These are phyloP conservation scores for Podosphaera leucotricha DNA, from an alignment of 2,329 filamentous ascomycete species.

Conservation along the genomic window DNA sequence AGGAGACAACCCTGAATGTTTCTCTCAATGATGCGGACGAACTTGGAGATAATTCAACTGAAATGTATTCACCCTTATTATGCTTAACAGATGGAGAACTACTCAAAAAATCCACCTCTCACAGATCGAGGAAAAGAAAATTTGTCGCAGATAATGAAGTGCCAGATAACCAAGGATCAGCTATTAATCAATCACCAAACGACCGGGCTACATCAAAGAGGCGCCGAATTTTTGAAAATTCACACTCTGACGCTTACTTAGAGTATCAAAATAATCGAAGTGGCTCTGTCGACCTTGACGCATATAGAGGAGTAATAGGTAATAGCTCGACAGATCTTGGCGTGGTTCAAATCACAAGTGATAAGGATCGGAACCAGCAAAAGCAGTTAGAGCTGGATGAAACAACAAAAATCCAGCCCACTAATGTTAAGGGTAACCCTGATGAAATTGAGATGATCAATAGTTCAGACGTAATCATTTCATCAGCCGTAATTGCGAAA, in stretches of 20 bases:
- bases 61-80: neutral
- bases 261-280: neutral
- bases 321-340: neutral
- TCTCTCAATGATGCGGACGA: neutral
- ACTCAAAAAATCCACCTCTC: neutral
- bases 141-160: neutral
- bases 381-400: neutral
- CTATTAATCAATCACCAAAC: neutral
- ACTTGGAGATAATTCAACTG: neutral
- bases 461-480: neutral
- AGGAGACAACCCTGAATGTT: neutral
- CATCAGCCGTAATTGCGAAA: neutral
- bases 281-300: neutral
- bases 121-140: constrained; percentile 1
- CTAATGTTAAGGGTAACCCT: neutral
- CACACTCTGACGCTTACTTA: neutral
- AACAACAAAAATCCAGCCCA: neutral
- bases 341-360: neutral
- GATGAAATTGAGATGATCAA: neutral
- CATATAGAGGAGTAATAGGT: neutral
- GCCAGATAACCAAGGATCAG: neutral
- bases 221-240: neutral
- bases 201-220: neutral
- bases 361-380: neutral
- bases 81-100: neutral